Evolutionary conservation across 345 rosid species (phyloP).

Genomic region (Ricinus communis): DNA sequence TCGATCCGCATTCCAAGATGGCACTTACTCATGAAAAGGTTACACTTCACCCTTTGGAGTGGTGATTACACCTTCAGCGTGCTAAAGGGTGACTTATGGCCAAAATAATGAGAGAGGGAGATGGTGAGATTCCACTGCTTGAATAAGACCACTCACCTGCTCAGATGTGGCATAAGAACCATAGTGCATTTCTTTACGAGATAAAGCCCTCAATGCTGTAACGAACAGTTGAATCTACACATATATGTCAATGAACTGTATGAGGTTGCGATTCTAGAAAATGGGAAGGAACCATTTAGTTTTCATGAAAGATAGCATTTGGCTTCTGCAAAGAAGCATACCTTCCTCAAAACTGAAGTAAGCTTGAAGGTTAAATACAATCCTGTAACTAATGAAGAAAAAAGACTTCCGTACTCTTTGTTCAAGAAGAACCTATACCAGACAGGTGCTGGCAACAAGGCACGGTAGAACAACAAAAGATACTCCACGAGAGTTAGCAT

Average conservation of each 20-base stretch:
- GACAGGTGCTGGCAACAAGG: conserved; percentile 81
- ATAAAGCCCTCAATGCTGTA: conserved; percentile 48
- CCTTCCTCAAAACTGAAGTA: conserved; percentile 78
- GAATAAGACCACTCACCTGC: conserved; percentile 37
- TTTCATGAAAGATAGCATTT: neutral
- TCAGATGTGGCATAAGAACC: conserved; percentile 60
- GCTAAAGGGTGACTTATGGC: neutral
- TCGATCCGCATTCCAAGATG: neutral
- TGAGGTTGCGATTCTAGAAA: neutral
- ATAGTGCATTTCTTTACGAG: conserved; percentile 54
- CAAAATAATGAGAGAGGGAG: neutral
- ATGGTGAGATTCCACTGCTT: neutral
- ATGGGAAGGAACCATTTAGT: neutral
- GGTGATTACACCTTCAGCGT: neutral
- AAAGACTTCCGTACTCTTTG: conserved; percentile 85
- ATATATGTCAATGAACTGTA: conserved; percentile 9
- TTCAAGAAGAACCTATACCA: conserved; percentile 89
- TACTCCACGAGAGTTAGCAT: conserved; percentile 79
- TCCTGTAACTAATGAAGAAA: conserved; percentile 78
- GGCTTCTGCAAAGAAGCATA: conserved; percentile 17
- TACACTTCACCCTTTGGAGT: neutral
- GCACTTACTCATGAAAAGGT: neutral
- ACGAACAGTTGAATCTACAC: conserved; percentile 52
- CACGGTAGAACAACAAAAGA: conserved; percentile 64
- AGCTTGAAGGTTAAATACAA: conserved; percentile 85